Evolutionary conservation across 1,284 basidiomycete genomes (phyloP), one percentile per base, ranked within the genome.

Genomic region (Boletus sp.): DNA sequence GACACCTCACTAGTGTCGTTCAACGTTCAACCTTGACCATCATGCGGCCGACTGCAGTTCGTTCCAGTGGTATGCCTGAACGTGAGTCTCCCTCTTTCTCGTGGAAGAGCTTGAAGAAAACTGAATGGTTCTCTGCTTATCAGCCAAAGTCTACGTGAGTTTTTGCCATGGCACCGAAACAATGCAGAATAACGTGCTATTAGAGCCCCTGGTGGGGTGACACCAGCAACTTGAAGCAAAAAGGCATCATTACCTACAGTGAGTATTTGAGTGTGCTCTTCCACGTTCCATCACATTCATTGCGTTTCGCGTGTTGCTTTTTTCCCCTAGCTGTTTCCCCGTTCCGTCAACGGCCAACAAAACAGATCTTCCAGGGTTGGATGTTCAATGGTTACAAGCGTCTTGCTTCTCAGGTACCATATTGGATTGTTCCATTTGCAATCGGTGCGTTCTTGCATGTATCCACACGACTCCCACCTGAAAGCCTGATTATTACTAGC

Each of bases 201-300:
- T 65, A 94, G 91, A 87, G 80, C 70, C 75, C 85, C 47, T 95
- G 93, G 93, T 96, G 93, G 93, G 93, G 93, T 72, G 84, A 88
- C 71, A 80, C 82, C 65, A 77, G 78, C 51, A 76, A 72, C 35
- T 57, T 70, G 42, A 84, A 76, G 69, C 90, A 93, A 67, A 91
- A 81, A 72, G 91, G 92, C 51, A 76, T 95, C 54, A 72, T 79
- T 48, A 71, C 76, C 61, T 96, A 96, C 76, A 75, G 93, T 95
- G 61, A 69, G 88, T 77, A 30, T 5, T 51, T 33, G 19, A 17
- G 14, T 1, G n/a, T 19, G 2, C 30, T 35, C 25, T 7, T 35
- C 40, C 19, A 6, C 4, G 7, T 20, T 45, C 17, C 19, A 8
- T 44, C 29, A 14, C 17, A 32, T 43, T 53, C 37, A 54, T 29